These are phyloP conservation scores for Euphorbia celastroides DNA, from an alignment of 441 rosid species.

Conservation along the genomic window DNA sequence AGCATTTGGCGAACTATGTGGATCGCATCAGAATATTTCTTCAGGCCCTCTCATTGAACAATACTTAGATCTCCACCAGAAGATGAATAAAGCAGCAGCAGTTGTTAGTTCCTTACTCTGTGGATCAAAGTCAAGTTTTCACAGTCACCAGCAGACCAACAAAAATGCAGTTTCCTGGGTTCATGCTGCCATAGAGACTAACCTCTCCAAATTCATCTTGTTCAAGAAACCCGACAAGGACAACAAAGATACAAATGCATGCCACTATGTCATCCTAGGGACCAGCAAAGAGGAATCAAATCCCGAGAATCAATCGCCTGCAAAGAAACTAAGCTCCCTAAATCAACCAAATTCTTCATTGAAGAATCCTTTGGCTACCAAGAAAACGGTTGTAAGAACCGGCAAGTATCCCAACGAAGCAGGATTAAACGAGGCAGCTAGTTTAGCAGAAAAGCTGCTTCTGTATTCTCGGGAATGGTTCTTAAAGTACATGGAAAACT, in stretches of 20 bases:
- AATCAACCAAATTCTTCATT: slow-evolving; percentile 11
- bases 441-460: slow-evolving; percentile 36
- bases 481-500: slow-evolving; percentile 39
- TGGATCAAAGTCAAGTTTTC: slow-evolving; percentile 20
- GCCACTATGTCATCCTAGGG: slow-evolving; percentile 28
- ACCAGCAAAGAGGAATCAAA: slow-evolving; percentile 18
- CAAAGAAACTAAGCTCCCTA: no score
- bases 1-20: slow-evolving; percentile 32
- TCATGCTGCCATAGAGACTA: slow-evolving; percentile 37
- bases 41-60: slow-evolving; percentile 28
- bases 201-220: slow-evolving; percentile 36
- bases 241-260: slow-evolving; percentile 14
- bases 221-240: slow-evolving; percentile 26
- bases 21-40: slow-evolving; percentile 26
- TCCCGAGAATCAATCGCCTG: slow-evolving; percentile 21
- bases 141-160: slow-evolving; percentile 4
- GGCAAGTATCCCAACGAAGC: slow-evolving; percentile 16
- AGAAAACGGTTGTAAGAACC: slow-evolving; percentile 18
- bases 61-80: slow-evolving; percentile 37
- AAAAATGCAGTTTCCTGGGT: slow-evolving; percentile 40
- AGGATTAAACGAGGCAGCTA: slow-evolving; percentile 29
- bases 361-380: slow-evolving; percentile 13
- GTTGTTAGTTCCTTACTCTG: slow-evolving; percentile 23
- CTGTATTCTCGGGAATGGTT: slow-evolving; percentile 43
- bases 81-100: slow-evolving; percentile 23